Percentiles rank a stretch among this genome's conserved stretches.
Conservation (phyloP, 2,329 filamentous ascomycete genomes). For the Colletotrichum simmondsii region DNA sequence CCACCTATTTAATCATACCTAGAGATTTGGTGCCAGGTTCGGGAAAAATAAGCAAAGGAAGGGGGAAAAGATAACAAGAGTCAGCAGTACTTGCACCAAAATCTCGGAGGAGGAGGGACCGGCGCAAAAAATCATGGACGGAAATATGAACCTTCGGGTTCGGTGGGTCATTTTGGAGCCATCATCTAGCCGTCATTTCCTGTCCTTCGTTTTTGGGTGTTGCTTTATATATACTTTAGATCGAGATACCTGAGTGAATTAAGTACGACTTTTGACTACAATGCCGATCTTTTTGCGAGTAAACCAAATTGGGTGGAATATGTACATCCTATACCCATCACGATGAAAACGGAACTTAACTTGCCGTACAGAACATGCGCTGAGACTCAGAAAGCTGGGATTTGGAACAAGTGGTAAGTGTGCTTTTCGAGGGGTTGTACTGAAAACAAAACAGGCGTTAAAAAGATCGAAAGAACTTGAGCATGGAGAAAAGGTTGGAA, state of each 20-base stretch:
- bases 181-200: not conserved
- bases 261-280: not conserved
- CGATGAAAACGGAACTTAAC: too few relatives aligned
- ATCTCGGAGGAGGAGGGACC: not conserved
- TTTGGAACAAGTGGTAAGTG: too few relatives aligned
- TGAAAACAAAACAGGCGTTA: too few relatives aligned
- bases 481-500: too few relatives aligned
- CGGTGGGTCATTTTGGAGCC: not conserved
- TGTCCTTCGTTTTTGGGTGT: not conserved
- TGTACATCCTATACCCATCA: too few relatives aligned
- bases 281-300: too few relatives aligned
- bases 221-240: not conserved
- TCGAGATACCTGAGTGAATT: slow-evolving; percentile 27
- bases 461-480: too few relatives aligned
- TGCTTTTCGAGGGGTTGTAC: too few relatives aligned
- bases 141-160: not conserved
- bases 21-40: not conserved
- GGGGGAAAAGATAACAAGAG: not conserved
- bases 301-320: too few relatives aligned
- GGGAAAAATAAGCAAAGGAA: not conserved
- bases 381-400: too few relatives aligned
- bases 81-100: not conserved
- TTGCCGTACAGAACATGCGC: too few relatives aligned
- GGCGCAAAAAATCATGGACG: not conserved
- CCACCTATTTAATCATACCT: not conserved